A percentile compares a stretch with the other conserved stretches of the same genome.
Conservation (phyloP, 495 filamentous ascomycete species). For the Penicillium coprophilum region DNA sequence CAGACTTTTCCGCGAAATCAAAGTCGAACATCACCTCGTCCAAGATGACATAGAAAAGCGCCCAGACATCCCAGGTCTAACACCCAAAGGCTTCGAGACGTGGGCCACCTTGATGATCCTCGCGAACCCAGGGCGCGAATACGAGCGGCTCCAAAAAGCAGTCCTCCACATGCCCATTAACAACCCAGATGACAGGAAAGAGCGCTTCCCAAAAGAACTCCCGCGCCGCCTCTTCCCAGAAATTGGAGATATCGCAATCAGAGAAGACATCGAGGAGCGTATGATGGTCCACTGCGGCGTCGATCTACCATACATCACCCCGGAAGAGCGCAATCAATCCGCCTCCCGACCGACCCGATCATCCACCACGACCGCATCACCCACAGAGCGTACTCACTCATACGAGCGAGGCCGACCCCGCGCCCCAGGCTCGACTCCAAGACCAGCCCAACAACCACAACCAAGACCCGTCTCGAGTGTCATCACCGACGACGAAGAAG, state of each 20-base stretch:
- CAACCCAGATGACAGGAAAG: conserved; percentile 66
- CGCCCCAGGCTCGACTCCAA: conserved; percentile 26
- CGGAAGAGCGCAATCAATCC: conserved; percentile 37
- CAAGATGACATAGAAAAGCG: conserved; percentile 57
- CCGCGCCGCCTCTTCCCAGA: conserved; percentile 70
- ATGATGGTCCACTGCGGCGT: conserved; percentile 50
- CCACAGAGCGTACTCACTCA: conserved; percentile 27
- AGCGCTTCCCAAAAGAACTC: conserved; percentile 78
- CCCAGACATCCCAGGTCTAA: conserved; percentile 75
- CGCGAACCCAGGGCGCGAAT: conserved; percentile 77
- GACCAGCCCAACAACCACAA: neutral
- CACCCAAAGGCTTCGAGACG: conserved; percentile 72
- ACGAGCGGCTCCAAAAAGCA: conserved; percentile 68
- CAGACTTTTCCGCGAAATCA: conserved; percentile 71
- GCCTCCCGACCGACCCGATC: conserved; percentile 24
- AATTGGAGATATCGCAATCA: conserved; percentile 32
- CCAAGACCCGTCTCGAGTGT: conserved; percentile 13
- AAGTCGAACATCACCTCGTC: conserved; percentile 78
- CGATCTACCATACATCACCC: conserved; percentile 45
- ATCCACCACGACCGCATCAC: conserved; percentile 20
- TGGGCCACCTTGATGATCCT: conserved; percentile 77
- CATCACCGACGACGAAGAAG: conserved; percentile 48
- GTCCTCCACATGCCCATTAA: conserved; percentile 73
- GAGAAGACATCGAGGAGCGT: conserved; percentile 45
- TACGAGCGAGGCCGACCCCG: conserved; percentile 54